These are phyloP conservation scores for Claviceps fusiformis DNA, from an alignment of 2,329 filamentous ascomycete species.

Conservation along the genomic window DNA sequence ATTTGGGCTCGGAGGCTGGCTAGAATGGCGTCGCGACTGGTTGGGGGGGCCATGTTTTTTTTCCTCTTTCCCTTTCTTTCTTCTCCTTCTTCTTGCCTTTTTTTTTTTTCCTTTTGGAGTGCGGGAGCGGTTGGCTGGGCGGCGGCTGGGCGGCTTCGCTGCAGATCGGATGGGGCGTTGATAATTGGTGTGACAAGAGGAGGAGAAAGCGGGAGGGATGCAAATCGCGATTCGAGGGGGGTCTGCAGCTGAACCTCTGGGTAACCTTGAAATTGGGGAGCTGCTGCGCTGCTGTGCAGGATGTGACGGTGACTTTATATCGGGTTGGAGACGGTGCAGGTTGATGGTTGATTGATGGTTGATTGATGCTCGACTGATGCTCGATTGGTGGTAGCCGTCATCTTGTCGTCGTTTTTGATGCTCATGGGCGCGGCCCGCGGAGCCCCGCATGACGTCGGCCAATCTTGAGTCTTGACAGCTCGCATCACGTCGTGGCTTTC, in stretches of 20 bases:
- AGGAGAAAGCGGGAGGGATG: neutral
- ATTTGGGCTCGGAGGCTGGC: constrained; percentile 39
- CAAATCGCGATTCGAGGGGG: neutral
- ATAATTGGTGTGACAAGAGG: neutral
- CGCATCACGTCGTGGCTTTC: too few relatives aligned
- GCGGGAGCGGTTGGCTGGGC: neutral
- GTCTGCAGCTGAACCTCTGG: too few relatives aligned
- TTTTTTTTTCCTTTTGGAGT: too few relatives aligned
- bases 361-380: too few relatives aligned
- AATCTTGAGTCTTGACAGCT: too few relatives aligned
- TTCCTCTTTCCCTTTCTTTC: neutral
- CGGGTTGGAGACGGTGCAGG: neutral
- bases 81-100: too few relatives aligned
- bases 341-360: too few relatives aligned
- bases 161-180: neutral
- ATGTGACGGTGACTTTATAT: neutral
- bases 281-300: neutral
- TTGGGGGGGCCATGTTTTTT: constrained; percentile 39
- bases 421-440: too few relatives aligned
- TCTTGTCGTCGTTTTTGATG: neutral
- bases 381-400: too few relatives aligned
- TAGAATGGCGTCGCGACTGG: constrained; percentile 42
- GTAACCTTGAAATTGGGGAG: too few relatives aligned
- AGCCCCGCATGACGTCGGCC: too few relatives aligned
- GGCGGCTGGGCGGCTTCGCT: neutral